Conservation (phyloP, 2,329 filamentous ascomycete species). For the Aspergillus carbonarius region DNA sequence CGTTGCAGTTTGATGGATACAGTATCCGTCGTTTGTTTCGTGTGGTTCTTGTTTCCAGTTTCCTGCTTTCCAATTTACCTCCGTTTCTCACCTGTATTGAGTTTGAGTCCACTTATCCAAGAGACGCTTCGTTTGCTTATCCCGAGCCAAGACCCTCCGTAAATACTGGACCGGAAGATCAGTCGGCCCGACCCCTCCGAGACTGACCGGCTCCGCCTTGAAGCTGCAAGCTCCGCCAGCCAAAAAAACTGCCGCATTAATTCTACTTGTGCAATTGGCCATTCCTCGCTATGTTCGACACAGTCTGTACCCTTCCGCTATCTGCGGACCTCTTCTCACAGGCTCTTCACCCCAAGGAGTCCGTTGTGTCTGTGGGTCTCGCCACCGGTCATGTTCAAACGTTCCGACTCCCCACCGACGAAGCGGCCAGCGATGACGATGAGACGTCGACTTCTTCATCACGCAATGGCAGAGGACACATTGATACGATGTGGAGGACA, state of each 20-base stretch:
- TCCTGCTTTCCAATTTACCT: background rate
- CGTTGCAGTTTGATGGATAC: background rate
- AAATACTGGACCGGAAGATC: conserved; percentile 19
- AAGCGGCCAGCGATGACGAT: conserved; percentile 53
- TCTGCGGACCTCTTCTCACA: conserved; percentile 84
- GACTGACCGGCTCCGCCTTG: conserved; percentile 3
- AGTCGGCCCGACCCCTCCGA: conserved; percentile 21
- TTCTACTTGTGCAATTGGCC: conserved; percentile 1
- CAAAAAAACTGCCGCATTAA: conserved; percentile 2
- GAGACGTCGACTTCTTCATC: conserved; percentile 40
- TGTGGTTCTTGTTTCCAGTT: background rate
- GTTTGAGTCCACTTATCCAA: background rate
- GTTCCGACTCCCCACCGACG: conserved; percentile 67
- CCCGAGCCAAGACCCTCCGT: background rate
- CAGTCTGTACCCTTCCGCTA: conserved; percentile 84
- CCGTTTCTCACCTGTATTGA: background rate
- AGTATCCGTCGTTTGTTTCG: background rate
- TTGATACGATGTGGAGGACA: conserved; percentile 84
- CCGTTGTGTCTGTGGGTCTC: conserved; percentile 82
- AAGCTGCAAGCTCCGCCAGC: conserved; percentile 7
- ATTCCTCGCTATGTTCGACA: conserved; percentile 72
- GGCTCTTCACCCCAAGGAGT: conserved; percentile 78
- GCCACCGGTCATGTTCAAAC: conserved; percentile 82
- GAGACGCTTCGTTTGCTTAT: background rate
- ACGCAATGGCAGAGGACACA: conserved; percentile 67